Evolutionary conservation across 805 yeast species (phyloP).

Genomic region (Cyberlindnera veronae): DNA sequence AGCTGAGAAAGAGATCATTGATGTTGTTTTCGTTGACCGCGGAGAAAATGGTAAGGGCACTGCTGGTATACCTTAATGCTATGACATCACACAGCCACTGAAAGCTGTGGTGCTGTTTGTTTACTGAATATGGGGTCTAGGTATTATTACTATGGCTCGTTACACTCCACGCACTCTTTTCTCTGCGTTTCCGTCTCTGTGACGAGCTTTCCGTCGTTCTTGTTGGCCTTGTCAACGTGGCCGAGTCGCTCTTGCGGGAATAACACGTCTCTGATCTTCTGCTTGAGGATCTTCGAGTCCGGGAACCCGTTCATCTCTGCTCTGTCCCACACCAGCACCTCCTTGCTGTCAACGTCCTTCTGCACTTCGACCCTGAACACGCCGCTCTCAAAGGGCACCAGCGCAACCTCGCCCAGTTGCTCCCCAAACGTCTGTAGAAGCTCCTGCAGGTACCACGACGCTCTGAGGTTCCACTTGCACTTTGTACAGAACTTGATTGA

Average conservation of each 20-base stretch:
- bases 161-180: slow-evolving; percentile 22
- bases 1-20: no score
- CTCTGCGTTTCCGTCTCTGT: neutral
- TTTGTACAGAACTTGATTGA: slow-evolving; percentile 72
- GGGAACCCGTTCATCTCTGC: slow-evolving; percentile 71
- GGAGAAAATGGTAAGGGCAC: no score
- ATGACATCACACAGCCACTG: no score
- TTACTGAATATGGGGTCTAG: no score
- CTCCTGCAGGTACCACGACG: slow-evolving; percentile 86
- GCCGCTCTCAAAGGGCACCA: slow-evolving; percentile 48
- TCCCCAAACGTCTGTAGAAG: slow-evolving; percentile 74
- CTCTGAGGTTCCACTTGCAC: slow-evolving; percentile 87
- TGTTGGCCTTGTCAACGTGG: slow-evolving; percentile 49
- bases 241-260: slow-evolving; percentile 55
- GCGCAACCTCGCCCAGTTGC: slow-evolving; percentile 50
- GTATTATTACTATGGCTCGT: slow-evolving; percentile 1
- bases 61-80: no score
- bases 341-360: slow-evolving; percentile 30
- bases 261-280: slow-evolving; percentile 55
- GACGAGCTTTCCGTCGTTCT: slow-evolving; percentile 20
- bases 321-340: slow-evolving; percentile 57
- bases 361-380: slow-evolving; percentile 58
- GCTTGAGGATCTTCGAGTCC: slow-evolving; percentile 76
- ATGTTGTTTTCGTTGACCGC: no score
- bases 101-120: no score